phyloP scores from a whole-genome alignment of 345 rosid species.

The Aquilaria sinensis region DNA sequence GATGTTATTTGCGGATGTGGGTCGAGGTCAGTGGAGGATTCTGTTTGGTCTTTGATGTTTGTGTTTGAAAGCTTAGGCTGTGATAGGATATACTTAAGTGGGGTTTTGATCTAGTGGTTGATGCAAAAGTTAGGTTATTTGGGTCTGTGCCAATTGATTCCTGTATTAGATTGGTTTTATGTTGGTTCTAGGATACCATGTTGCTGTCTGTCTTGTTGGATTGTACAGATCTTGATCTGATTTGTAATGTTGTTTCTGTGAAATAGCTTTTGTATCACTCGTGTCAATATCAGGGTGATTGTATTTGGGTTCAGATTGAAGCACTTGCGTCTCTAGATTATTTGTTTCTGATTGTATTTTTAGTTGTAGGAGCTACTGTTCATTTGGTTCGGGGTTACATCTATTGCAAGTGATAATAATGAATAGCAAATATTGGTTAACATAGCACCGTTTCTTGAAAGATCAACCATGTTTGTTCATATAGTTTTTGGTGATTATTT shows the following conservation, averaged over 20 bases:
- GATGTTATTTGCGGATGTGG: not conserved
- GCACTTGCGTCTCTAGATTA: not conserved
- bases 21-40: slow-evolving; percentile 5
- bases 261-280: not conserved
- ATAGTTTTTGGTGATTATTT: too few relatives aligned
- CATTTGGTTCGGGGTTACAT: too few relatives aligned
- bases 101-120: slow-evolving; percentile 19
- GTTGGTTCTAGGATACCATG: not conserved
- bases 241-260: not conserved
- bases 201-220: not conserved
- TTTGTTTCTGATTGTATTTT: not conserved
- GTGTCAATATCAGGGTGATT: not conserved
- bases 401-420: too few relatives aligned
- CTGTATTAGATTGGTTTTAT: not conserved
- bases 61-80: slow-evolving; percentile 19
- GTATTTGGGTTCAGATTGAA: not conserved
- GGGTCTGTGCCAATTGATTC: slow-evolving; percentile 6
- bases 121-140: slow-evolving; percentile 5
- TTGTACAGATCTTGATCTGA: slow-evolving; percentile 6
- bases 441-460: too few relatives aligned
- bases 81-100: not conserved
- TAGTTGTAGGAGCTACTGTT: too few relatives aligned
- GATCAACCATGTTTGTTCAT: too few relatives aligned
- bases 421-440: too few relatives aligned
- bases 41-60: not conserved